Base-by-base conservation (phyloP, 768 basidiomycete species). In the Lentinula guzmanii region DNA sequence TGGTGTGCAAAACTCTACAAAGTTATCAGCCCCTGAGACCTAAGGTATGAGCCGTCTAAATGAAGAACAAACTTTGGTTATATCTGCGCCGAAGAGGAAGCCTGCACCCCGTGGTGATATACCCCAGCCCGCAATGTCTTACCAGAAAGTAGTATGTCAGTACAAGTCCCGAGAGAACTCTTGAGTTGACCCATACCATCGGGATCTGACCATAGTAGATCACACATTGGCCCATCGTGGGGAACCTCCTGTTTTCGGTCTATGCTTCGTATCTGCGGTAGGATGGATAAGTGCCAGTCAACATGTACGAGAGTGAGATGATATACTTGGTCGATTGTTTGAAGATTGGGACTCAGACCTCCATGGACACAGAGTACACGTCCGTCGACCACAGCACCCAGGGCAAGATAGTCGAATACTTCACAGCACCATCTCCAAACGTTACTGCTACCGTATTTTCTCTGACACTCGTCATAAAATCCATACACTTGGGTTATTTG, bases 341-440 rank as follows among this genome's bases (percentile, higher is more conserved):
- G 53, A 48, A 90, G 74, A 64, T 82, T 83, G 16, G 88, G 88
- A 72, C 86, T 89, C 66, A 90, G 72, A n/a, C 89, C 89, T 2
- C 89, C 89, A 69, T 90, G 89, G 41, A 90, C 88, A 28, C 59
- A 60, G 71, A 61, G 52, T 43, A 46, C 95, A 62, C 91, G 81
- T 6, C 95, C 96, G 71, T 98, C 96, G n/a, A 98, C 94, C 66
- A 98, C 87, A 16, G 96, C 96, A 11, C 90, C 94, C 43, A 98
- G 77, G 33, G 93, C 91, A 52, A 98, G 85, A 73, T 97, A 98
- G 72, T 98, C 96, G 67, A 99, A 99, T 8, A 98, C 95, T 69
- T 98, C 95, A 72, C 95, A 98, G 74, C 95, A 98, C 86, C 94
- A 97, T 65, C 96, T 76, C 95, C 96, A 98, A 60, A 98, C 96